A percentile compares a stretch with the other conserved stretches of the same genome.
These are phyloP conservation scores for Acrocalymma vagum DNA, from an alignment of 2,329 filamentous ascomycete species.

Conservation along the genomic window DNA sequence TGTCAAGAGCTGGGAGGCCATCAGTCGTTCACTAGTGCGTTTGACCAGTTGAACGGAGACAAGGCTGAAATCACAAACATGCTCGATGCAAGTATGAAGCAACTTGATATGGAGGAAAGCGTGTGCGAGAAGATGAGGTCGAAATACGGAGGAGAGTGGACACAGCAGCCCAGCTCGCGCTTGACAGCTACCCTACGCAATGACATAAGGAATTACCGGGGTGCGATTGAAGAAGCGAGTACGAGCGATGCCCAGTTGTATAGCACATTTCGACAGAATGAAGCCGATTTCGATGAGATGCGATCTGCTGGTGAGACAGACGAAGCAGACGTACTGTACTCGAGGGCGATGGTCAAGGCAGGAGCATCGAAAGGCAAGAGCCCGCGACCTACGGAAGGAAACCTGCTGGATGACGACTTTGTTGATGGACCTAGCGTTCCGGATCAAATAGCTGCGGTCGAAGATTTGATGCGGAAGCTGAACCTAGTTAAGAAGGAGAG, in stretches of 20 bases:
- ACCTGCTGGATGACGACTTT: slow-evolving; percentile 90
- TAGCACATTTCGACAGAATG: slow-evolving; percentile 83
- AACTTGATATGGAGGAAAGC: slow-evolving; percentile 95
- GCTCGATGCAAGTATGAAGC: slow-evolving; percentile 83
- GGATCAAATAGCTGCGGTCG: slow-evolving; percentile 88
- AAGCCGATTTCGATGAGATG: slow-evolving; percentile 95
- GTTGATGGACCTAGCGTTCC: slow-evolving; percentile 82
- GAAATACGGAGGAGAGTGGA: slow-evolving; percentile 96
- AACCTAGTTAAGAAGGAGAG: slow-evolving; percentile 92
- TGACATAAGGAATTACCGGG: slow-evolving; percentile 87
- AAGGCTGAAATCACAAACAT: slow-evolving; percentile 77
- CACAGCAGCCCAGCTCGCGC: slow-evolving; percentile 91
- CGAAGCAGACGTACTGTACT: slow-evolving; percentile 88
- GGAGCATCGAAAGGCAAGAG: slow-evolving; percentile 69
- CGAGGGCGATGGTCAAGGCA: slow-evolving; percentile 82
- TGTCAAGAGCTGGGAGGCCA: slow-evolving; percentile 91
- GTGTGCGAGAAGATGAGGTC: slow-evolving; percentile 99
- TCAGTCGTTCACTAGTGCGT: slow-evolving; percentile 78
- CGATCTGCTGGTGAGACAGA: slow-evolving; percentile 84
- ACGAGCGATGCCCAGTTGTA: slow-evolving; percentile 87
- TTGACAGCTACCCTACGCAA: slow-evolving; percentile 86
- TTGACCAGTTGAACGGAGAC: slow-evolving; percentile 80
- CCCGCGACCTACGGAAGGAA: slow-evolving; percentile 73
- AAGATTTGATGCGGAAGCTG: slow-evolving; percentile 89
- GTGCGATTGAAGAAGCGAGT: slow-evolving; percentile 87